Conservation (phyloP, 345 rosid genomes). For the Eucalyptus polybractea region DNA sequence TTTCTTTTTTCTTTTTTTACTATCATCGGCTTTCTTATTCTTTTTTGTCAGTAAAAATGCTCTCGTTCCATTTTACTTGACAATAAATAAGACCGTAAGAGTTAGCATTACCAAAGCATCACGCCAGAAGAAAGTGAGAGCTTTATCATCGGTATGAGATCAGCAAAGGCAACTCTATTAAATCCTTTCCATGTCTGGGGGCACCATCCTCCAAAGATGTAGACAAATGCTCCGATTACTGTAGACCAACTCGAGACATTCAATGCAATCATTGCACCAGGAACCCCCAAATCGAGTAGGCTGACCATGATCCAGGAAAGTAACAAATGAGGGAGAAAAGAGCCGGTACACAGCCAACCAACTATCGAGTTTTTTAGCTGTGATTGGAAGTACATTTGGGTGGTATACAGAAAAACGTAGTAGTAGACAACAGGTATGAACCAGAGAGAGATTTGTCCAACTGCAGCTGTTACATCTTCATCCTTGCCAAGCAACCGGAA, state of each 20-base stretch:
- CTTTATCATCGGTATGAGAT: slow-evolving; percentile 36
- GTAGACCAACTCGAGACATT: slow-evolving; percentile 5
- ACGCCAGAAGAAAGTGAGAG: slow-evolving; percentile 51
- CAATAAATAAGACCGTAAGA: background rate
- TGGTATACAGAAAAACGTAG: background rate
- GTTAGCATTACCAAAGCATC: slow-evolving; percentile 39
- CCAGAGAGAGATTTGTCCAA: background rate
- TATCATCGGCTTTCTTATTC: background rate
- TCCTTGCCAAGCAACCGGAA: background rate
- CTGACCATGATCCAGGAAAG: slow-evolving; percentile 22
- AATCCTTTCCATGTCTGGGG: slow-evolving; percentile 63
- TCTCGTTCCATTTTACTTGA: background rate
- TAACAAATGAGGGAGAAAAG: slow-evolving; percentile 5
- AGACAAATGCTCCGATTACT: slow-evolving; percentile 6
- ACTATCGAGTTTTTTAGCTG: slow-evolving; percentile 17
- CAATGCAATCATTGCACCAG: slow-evolving; percentile 23
- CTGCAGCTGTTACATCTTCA: background rate
- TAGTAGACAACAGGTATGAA: background rate
- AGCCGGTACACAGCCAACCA: slow-evolving; percentile 5
- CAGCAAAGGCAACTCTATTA: slow-evolving; percentile 24
- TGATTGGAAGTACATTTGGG: slow-evolving; percentile 23
- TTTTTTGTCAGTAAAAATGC: background rate
- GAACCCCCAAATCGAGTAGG: slow-evolving; percentile 3
- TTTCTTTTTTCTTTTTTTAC: background rate
- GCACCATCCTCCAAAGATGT: slow-evolving; percentile 60